These are phyloP conservation scores for Phaeotremella fagi DNA, from an alignment of 768 basidiomycete species.

Conservation along the genomic window DNA sequence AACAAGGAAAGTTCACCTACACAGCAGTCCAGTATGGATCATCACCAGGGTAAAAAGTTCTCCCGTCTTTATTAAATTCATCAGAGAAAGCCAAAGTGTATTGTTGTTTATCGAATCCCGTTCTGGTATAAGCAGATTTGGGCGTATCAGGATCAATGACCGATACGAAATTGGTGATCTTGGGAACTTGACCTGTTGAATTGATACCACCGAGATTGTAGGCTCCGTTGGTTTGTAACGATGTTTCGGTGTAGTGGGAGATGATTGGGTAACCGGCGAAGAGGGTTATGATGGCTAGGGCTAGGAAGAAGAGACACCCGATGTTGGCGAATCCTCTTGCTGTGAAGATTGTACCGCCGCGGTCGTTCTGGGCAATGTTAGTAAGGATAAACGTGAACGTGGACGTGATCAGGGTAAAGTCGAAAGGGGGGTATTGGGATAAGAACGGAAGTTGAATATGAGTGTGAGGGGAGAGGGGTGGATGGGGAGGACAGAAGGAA, in stretches of 20 bases:
- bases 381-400: neutral
- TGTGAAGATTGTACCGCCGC: conserved; percentile 65
- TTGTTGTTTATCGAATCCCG: conserved; percentile 70
- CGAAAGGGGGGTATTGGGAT: too few species aligned
- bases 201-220: conserved; percentile 92
- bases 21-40: conserved; percentile 82
- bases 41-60: conserved; percentile 57
- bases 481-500: neutral
- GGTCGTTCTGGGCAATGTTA: conserved; percentile 30
- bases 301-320: conserved; percentile 65
- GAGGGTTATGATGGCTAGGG: conserved; percentile 64
- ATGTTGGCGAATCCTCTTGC: conserved; percentile 76
- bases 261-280: conserved; percentile 89
- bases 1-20: conserved; percentile 3
- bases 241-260: conserved; percentile 51
- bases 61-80: conserved; percentile 69
- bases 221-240: conserved; percentile 50
- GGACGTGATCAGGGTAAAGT: too few species aligned
- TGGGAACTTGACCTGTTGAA: conserved; percentile 77
- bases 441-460: too few species aligned
- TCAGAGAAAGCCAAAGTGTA: conserved; percentile 85
- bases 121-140: conserved; percentile 54
- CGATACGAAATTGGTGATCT: conserved; percentile 60
- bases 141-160: conserved; percentile 79
- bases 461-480: neutral